Base-by-base conservation (phyloP, 129 eudicot species). In the Saposhnikovia divaricata region DNA sequence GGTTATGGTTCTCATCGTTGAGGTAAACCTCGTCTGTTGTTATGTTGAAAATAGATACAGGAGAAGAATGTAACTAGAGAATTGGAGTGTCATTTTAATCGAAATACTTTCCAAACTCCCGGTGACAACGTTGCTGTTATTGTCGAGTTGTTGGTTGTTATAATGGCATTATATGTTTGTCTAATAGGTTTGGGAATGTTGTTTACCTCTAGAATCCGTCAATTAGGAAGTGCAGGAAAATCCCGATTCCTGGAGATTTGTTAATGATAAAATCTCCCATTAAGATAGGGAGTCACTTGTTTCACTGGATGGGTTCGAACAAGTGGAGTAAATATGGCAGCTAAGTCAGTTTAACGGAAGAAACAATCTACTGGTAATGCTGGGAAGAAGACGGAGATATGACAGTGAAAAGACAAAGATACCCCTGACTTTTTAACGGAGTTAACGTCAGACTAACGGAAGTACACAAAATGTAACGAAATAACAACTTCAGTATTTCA, bases 1-100 rank as follows among this genome's bases (percentile, higher is more conserved):
- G 96, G 97, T 66, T 79, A 87, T 85, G 92, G 88, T 83, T 75
- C 92, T 82, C 92, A 83, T 80, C 85, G 71, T 39, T 87, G 83
- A 93, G 89, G 90, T 89, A 71, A 75, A 31, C 50, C 14, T 19
- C 48, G 69, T 16, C 61, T 18, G 65, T n/a, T n/a, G n/a, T 59
- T 75, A 12, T 31, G 21, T 5, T 45, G 51, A 63, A 68, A 5
- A 38, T 76, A 44, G 8, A 27, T 66, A 16, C 2, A 34, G 25
- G 42, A 14, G 42, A 76, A 83, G 86, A 76, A 65, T 34, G 43
- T 75, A 68, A 50, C 31, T 83, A n/a, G 19, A 31, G 38, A 45
- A 27, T 27, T 83, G 13, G 12, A 31, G 51, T 39, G n/a, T n/a
- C n/a, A n/a, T 71, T 15, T 6, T 71, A 13, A 18, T 39, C 2